These are phyloP conservation scores for Citrus australasica DNA, from an alignment of 345 rosid species.

Conservation along the genomic window DNA sequence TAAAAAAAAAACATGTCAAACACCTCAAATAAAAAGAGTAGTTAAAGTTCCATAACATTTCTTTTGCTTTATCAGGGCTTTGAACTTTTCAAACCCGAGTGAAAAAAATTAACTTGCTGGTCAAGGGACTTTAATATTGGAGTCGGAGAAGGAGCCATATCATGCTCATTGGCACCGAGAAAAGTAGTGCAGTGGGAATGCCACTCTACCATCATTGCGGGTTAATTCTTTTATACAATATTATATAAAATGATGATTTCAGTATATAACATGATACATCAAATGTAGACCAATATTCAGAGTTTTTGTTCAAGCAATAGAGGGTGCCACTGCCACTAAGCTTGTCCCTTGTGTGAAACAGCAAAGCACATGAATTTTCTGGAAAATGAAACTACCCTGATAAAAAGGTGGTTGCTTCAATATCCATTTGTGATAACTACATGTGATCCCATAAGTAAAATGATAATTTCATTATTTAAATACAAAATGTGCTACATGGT, in stretches of 20 bases:
- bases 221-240: neutral
- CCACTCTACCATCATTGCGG: neutral
- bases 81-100: too few relatives aligned
- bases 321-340: neutral
- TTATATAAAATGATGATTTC: neutral
- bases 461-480: neutral
- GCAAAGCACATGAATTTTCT: neutral
- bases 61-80: too few relatives aligned
- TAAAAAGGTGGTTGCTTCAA: neutral
- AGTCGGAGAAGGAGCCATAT: neutral
- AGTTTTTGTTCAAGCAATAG: neutral
- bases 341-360: neutral
- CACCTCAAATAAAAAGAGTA: too few relatives aligned
- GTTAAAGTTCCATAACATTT: too few relatives aligned
- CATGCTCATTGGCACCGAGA: too few relatives aligned
- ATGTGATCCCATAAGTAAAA: neutral
- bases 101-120: too few relatives aligned
- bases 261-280: neutral
- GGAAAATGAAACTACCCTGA: neutral
- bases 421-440: neutral
- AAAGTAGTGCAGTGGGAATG: too few relatives aligned
- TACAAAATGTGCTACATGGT: too few relatives aligned
- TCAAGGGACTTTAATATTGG: neutral
- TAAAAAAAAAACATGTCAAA: too few relatives aligned
- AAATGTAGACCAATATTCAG: neutral